These are phyloP conservation scores for Emmonsia crescens DNA, from an alignment of 2,329 filamentous ascomycete genomes.

Conservation along the genomic window DNA sequence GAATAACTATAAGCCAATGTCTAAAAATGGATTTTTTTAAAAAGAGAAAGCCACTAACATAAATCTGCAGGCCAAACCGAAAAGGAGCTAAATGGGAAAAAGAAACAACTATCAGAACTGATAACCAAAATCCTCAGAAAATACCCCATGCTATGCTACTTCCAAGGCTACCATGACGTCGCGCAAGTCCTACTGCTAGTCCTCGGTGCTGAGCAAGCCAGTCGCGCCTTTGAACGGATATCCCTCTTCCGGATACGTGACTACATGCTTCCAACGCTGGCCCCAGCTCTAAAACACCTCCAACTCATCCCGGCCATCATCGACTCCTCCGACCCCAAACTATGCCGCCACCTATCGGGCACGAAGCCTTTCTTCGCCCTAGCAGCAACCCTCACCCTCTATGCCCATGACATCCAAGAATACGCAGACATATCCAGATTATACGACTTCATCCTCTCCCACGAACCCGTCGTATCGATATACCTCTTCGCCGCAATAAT, in stretches of 20 bases:
- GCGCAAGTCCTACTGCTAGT: constrained; percentile 90
- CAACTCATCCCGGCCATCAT: constrained; percentile 76
- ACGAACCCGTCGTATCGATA: constrained; percentile 75
- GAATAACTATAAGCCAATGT: background rate
- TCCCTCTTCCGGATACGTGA: constrained; percentile 86
- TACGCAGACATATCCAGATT: constrained; percentile 81
- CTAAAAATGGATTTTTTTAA: background rate
- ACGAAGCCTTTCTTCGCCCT: constrained; percentile 87
- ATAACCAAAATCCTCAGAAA: constrained; percentile 72
- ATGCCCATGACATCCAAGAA: constrained; percentile 87
- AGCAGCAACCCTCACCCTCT: constrained; percentile 87
- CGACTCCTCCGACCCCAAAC: constrained; percentile 54
- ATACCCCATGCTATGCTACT: constrained; percentile 81
- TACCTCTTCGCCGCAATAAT: constrained; percentile 91
- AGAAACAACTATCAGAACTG: constrained; percentile 64
- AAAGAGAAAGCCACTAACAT: constrained; percentile 14
- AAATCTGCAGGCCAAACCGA: constrained; percentile 52
- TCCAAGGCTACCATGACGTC: constrained; percentile 98
- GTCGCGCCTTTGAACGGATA: constrained; percentile 61
- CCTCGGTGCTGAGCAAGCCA: constrained; percentile 52
- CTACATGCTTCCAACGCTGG: constrained; percentile 88
- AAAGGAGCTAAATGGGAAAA: constrained; percentile 58
- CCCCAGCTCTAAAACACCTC: constrained; percentile 74
- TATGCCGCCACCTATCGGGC: constrained; percentile 64
- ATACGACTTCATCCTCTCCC: constrained; percentile 83